Conservation (phyloP, 2,329 filamentous ascomycete species). For the Ophiostoma ips region DNA sequence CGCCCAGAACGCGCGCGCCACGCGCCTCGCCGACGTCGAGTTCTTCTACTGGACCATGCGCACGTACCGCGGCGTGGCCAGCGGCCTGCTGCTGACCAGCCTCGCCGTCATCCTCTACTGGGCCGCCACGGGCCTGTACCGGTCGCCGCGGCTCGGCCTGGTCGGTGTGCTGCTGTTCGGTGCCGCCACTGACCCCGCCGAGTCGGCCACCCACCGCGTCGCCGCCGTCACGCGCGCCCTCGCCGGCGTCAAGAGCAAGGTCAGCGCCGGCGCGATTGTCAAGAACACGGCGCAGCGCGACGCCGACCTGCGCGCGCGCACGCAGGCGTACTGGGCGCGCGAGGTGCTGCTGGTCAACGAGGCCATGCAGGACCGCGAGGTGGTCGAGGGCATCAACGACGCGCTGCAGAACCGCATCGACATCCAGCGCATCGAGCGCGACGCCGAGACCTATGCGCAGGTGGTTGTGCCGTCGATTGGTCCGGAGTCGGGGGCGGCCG, state of each 20-base stretch:
- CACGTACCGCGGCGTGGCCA: slow-evolving; percentile 44
- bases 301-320: slow-evolving; percentile 49
- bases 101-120: slow-evolving; percentile 59
- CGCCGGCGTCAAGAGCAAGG: slow-evolving; percentile 46
- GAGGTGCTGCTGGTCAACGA: slow-evolving; percentile 60
- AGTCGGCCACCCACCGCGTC: slow-evolving; percentile 48
- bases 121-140: slow-evolving; percentile 55
- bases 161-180: slow-evolving; percentile 10
- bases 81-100: slow-evolving; percentile 50
- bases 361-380: slow-evolving; percentile 66
- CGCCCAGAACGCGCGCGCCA: slow-evolving; percentile 47
- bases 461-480: slow-evolving; percentile 23
- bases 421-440: slow-evolving; percentile 43
- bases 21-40: slow-evolving; percentile 49
- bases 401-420: slow-evolving; percentile 52
- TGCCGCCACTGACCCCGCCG: slow-evolving; percentile 48
- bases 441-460: slow-evolving; percentile 48
- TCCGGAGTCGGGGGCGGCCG: neutral
- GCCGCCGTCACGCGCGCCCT: slow-evolving; percentile 44
- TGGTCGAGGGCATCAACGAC: slow-evolving; percentile 56
- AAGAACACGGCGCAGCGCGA: slow-evolving; percentile 71
- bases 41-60: slow-evolving; percentile 59
- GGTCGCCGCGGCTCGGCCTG: slow-evolving; percentile 4
- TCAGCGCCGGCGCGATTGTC: slow-evolving; percentile 60
- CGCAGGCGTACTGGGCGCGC: slow-evolving; percentile 65